Percentiles rank a stretch among this genome's conserved stretches.
phyloP scores from a whole-genome alignment of 2,329 filamentous ascomycete genomes.

The Penicillium occitanis region DNA sequence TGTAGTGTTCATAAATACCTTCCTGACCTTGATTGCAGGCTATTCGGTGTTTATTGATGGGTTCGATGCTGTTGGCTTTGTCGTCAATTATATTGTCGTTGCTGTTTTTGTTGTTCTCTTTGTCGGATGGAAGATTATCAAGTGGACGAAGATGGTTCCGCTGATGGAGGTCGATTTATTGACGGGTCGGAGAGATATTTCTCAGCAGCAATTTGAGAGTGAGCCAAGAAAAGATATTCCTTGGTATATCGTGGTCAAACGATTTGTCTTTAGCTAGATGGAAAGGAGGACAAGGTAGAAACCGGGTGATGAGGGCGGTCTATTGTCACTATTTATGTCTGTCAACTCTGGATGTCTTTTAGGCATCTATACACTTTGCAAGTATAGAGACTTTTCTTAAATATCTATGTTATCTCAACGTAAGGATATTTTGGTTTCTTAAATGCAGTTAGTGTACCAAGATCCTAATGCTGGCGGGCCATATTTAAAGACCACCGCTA shows the following conservation, averaged over 20 bases:
- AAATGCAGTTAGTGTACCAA: neutral
- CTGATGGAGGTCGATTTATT: neutral
- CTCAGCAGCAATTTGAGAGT: neutral
- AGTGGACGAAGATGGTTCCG: constrained; percentile 25
- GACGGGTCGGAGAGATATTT: neutral
- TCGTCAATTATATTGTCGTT: constrained; percentile 57
- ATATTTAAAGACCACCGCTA: neutral
- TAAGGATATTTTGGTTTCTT: neutral
- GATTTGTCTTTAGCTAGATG: neutral
- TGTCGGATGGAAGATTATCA: constrained; percentile 48
- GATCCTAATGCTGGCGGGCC: neutral
- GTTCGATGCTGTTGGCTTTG: constrained; percentile 52
- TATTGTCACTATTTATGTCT: neutral
- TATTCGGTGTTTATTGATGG: constrained; percentile 54
- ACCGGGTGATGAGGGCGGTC: neutral
- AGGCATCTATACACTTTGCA: neutral
- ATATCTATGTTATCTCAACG: neutral
- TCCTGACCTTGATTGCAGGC: constrained; percentile 54
- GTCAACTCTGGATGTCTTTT: neutral
- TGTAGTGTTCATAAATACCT: constrained; percentile 49
- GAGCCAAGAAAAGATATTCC: neutral
- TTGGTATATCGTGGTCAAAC: neutral
- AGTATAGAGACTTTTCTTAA: neutral
- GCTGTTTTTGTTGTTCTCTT: constrained; percentile 52
- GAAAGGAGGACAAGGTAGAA: neutral